Base-by-base conservation (phyloP, 495 filamentous ascomycete species). In the Venustampulla echinocandica region DNA sequence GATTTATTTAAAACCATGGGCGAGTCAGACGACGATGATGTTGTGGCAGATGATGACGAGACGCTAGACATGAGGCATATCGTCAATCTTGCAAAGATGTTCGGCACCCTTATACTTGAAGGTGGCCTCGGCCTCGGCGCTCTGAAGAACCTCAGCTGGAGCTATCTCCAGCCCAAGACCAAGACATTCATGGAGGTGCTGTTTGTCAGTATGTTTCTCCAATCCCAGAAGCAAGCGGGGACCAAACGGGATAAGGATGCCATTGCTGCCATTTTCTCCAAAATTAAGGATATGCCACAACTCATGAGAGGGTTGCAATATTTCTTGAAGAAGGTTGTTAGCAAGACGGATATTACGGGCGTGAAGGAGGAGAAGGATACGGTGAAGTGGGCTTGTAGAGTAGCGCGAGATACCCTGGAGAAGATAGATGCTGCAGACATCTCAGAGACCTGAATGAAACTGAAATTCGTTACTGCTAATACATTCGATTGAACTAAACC, bases 21-120 rank as follows among this genome's bases (percentile, higher is more conserved):
- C 37, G 87, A 93, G 61, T 67, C 69, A 15, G 73, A 79, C 23
- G 79, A 81, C 9, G 69, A 70, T 6, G 77, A 77, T 3, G 74
- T 75, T 1, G 62, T 55, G 15, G 64, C 64, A 10, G 68, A 70
- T n/a, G 53, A 64, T n/a, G 73, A 71, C 0, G 77, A 79, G 7
- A 69, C 69, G 7, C 64, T 71, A 7, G 58, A 70, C 58, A 73
- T 81, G 57, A 79, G 84, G 54, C 71, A 75, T 23, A 68, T 94
- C n/a, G 85, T 92, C 49, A 95, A 95, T 56, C 68, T 90, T n/a
- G 88, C 86, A 14, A 87, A 84, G 64, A 71, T 95, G 73, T 95
- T 79, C 61, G 90, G 82, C 6, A 69, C 68, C 17, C 67, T 98
- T 3, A 75, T 96, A 39, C 76, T 75, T 0, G 80, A 80, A 27